These are phyloP conservation scores for Pythium scleroteichum DNA, from an alignment of 352 stramenopile species.

Conservation along the genomic window DNA sequence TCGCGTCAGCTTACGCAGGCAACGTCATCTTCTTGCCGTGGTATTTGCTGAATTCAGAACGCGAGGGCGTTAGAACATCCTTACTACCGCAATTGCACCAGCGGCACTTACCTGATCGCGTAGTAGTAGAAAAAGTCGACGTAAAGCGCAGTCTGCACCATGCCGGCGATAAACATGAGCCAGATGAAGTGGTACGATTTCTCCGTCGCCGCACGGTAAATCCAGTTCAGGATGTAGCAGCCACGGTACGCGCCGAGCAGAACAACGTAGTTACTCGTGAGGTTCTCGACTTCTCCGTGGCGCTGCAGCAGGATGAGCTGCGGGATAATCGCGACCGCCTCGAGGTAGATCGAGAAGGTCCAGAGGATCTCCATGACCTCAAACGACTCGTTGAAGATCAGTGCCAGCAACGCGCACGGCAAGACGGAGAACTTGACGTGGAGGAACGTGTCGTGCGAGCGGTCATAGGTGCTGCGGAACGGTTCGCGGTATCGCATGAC, in stretches of 20 bases:
- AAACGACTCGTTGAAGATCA: slow-evolving; percentile 95
- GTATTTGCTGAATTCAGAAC: slow-evolving; percentile 70
- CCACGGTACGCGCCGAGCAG: slow-evolving; percentile 97
- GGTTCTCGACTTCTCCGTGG: slow-evolving; percentile 98
- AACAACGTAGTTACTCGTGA: slow-evolving; percentile 99
- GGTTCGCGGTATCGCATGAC: slow-evolving; percentile 96
- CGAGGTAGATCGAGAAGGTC: slow-evolving; percentile 99
- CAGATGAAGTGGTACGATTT: slow-evolving; percentile 97
- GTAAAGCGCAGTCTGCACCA: slow-evolving; percentile 99
- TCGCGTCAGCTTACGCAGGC: slow-evolving; percentile 51
- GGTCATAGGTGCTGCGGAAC: slow-evolving; percentile 98
- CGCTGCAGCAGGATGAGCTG: slow-evolving; percentile 99
- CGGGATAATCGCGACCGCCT: slow-evolving; percentile 98
- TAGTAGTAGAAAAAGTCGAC: slow-evolving; percentile 99
- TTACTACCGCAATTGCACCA: background rate
- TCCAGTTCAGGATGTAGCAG: slow-evolving; percentile 99
- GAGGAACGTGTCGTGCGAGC: slow-evolving; percentile 98
- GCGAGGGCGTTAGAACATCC: slow-evolving; percentile 1
- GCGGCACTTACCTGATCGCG: slow-evolving; percentile 72
- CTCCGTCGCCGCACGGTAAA: slow-evolving; percentile 97
- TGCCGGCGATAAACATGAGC: slow-evolving; percentile 98
- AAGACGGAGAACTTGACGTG: slow-evolving; percentile 97
- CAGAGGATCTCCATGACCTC: slow-evolving; percentile 94
- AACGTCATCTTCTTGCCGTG: slow-evolving; percentile 91
- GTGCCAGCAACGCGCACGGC: slow-evolving; percentile 94